Conservation (phyloP, 148 eudicot species). For the Vaccinium myrtillus region DNA sequence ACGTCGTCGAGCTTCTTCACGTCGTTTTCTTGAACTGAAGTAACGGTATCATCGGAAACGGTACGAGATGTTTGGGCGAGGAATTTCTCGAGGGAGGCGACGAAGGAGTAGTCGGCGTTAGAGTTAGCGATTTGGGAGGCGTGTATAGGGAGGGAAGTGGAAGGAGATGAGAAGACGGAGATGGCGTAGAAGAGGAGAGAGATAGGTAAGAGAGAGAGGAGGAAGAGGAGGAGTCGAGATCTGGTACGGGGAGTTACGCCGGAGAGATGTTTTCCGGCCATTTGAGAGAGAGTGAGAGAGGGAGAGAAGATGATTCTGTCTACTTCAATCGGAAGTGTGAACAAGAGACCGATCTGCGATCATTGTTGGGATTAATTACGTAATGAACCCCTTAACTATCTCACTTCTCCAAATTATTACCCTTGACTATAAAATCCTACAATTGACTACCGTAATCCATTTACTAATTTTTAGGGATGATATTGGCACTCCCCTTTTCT, state of each 20-base stretch:
- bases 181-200: constrained; percentile 46
- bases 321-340: no score
- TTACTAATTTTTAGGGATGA: no score
- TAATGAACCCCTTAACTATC: no score
- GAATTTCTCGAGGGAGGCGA: constrained; percentile 68
- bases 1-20: constrained; percentile 50
- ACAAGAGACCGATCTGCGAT: no score
- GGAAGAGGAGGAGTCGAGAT: constrained; percentile 50
- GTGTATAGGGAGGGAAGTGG: constrained; percentile 19
- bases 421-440: no score
- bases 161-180: constrained; percentile 26
- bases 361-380: no score
- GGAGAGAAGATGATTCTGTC: no score
- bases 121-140: constrained; percentile 25
- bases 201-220: constrained; percentile 47
- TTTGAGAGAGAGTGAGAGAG: constrained; percentile 9
- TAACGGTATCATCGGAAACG: constrained; percentile 36
- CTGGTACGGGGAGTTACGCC: constrained; percentile 28
- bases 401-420: no score
- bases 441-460: no score
- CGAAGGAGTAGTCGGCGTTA: constrained; percentile 71
- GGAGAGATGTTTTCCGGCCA: constrained; percentile 54
- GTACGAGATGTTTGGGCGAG: constrained; percentile 26
- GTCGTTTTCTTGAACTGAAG: constrained; percentile 13
- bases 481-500: no score